Conservation (phyloP, 2,329 filamentous ascomycete genomes). For the Stemphylium vesicarium region DNA sequence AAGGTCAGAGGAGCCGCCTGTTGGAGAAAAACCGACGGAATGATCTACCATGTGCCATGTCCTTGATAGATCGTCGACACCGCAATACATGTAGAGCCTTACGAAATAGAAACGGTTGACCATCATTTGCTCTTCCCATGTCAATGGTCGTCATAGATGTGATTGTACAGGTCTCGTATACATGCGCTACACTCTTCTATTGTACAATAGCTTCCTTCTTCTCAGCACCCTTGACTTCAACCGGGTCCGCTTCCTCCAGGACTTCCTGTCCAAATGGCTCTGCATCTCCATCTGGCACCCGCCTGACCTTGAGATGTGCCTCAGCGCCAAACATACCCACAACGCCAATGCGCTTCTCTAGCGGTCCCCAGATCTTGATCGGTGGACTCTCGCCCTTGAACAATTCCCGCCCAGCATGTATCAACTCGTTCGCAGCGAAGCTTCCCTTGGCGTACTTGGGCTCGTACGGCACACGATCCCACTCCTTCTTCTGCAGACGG, state of each 20-base stretch:
- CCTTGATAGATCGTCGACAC: not conserved
- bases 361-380: conserved; percentile 35
- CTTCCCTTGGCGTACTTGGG: conserved; percentile 46
- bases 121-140: not conserved
- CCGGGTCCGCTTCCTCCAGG: conserved; percentile 1
- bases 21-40: not conserved
- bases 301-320: conserved; percentile 31
- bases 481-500: conserved; percentile 44
- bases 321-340: conserved; percentile 45
- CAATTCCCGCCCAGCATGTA: conserved; percentile 40
- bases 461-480: conserved; percentile 44
- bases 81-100: not conserved
- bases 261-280: conserved; percentile 28
- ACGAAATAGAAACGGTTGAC: not conserved
- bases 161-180: conserved; percentile 15
- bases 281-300: conserved; percentile 30
- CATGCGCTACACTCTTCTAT: conserved; percentile 11
- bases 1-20: not conserved
- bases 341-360: conserved; percentile 41
- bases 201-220: conserved; percentile 8
- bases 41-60: not conserved
- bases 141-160: not conserved
- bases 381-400: conserved; percentile 42
- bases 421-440: conserved; percentile 39
- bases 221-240: conserved; percentile 2